Conservation (phyloP, 148 eudicot genomes). For the Rhododendron griersonianum region DNA sequence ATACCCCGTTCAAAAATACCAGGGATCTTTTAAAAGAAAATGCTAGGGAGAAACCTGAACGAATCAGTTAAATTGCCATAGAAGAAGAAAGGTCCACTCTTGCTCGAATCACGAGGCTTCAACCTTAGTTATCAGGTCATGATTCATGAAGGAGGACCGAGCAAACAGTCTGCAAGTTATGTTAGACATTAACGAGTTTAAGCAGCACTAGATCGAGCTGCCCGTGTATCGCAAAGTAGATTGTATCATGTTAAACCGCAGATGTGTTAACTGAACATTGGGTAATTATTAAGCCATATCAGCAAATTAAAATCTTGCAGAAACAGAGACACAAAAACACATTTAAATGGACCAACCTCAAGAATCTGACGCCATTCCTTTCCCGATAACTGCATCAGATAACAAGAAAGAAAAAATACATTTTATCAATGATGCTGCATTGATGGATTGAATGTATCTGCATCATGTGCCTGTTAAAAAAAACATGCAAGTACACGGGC, state of each 20-base stretch:
- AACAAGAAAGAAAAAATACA: neutral
- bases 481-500: neutral
- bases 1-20: constrained; percentile 6
- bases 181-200: constrained; percentile 20
- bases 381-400: constrained; percentile 66
- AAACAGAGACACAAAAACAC: neutral
- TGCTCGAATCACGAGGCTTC: constrained; percentile 30
- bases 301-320: neutral
- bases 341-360: constrained; percentile 58
- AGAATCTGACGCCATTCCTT: constrained; percentile 81
- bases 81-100: constrained; percentile 23
- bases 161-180: constrained; percentile 36
- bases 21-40: constrained; percentile 10
- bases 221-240: constrained; percentile 1
- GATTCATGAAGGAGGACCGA: constrained; percentile 26
- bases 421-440: neutral
- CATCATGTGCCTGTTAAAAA: neutral
- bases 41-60: constrained; percentile 12
- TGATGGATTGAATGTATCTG: neutral
- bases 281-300: neutral
- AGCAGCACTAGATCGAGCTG: constrained; percentile 7
- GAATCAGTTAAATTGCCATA: constrained; percentile 18
- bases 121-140: constrained; percentile 38
- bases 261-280: neutral
- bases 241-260: neutral